Evolutionary conservation across 75 land plant species (phyloP).

Genomic region (Pinus albicaulis): DNA sequence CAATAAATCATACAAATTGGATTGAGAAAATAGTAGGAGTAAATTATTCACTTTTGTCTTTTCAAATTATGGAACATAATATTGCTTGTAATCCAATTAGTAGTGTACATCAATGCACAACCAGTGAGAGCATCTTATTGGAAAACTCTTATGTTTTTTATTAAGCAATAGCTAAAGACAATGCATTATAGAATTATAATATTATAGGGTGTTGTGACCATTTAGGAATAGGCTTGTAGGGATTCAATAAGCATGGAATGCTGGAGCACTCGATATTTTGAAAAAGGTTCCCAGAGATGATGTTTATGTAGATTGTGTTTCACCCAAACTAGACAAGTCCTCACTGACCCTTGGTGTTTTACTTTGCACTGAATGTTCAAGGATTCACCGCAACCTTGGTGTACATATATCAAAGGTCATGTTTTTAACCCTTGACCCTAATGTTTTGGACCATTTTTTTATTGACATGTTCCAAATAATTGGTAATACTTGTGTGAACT

Average conservation of each 20-base stretch:
- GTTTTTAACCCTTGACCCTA: constrained; percentile 20
- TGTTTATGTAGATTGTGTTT: constrained; percentile 79
- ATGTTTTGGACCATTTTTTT: too few relatives aligned
- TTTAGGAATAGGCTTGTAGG: constrained; percentile 27
- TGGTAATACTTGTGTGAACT: constrained; percentile 86
- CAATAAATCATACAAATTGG: constrained; percentile 74
- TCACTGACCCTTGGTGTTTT: constrained; percentile 36
- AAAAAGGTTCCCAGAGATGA: constrained; percentile 69
- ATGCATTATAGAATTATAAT: constrained; percentile 30
- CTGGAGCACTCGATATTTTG: constrained; percentile 64
- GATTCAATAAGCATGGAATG: constrained; percentile 27
- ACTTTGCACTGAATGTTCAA: constrained; percentile 49
- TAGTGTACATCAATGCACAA: constrained; percentile 54
- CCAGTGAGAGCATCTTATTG: constrained; percentile 82
- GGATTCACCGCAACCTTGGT: constrained; percentile 87
- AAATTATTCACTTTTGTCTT: constrained; percentile 65
- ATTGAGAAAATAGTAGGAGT: constrained; percentile 79
- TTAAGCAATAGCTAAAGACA: constrained; percentile 52
- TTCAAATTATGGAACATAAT: constrained; percentile 69
- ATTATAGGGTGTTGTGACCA: constrained; percentile 25
- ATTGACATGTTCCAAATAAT: not conserved
- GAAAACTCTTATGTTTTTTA: constrained; percentile 66
- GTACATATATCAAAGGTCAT: constrained; percentile 92
- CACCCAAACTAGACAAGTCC: constrained; percentile 85
- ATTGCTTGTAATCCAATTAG: constrained; percentile 58